Evolutionary conservation across 164 flowering plant species (phyloP), one percentile per base, ranked within the genome.

Genomic region (Vitis amurensis): DNA sequence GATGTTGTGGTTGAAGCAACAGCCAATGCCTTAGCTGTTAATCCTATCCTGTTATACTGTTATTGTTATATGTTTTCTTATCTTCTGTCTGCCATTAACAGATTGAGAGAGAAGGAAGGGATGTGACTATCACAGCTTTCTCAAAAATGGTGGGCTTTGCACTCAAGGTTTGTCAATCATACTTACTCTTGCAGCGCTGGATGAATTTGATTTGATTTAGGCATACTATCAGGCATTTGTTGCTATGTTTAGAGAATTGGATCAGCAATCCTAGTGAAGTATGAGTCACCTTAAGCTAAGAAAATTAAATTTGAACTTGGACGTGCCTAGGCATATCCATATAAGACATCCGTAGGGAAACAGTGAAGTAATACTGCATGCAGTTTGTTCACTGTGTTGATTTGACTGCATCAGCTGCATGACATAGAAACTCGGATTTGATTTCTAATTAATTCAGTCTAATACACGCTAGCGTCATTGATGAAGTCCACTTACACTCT

Each of bases 121-220:
- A 92, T 81, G 91, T 92, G 67, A 89, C 96, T 3, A 91, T 94
- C 63, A 82, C 86, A 55, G 93, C 99, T 71, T 92, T 82, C 76
- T 94, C 99, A 52, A 94, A 88, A 81, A 88, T 93, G 96, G 99
- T 94, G 59, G 96, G 97, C 67, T 86, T 76, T 84, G 79, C 92
- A 68, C 94, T 94, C 57, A 80, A 94, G 96, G 99, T 92, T 61
- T 48, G 91, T 76, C 61, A 63, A 2, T 51, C 31, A 9, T 51
- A 2, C 17, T 52, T 57, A 4, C 47, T 17, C 52, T 56, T 30
- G 60, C 70, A 9, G 48, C 15, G 59, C 30, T 31, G 12, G 1
- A 12, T 61, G n/a, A 3, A 37, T 37, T 37, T 37, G 44, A 37
- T 37, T 37, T 37, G 44, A 37, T 37, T 37, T 37, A 37, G 44